These are phyloP conservation scores for Aspergillus pseudotamarii DNA, from an alignment of 2,329 filamentous ascomycete species.

Conservation along the genomic window DNA sequence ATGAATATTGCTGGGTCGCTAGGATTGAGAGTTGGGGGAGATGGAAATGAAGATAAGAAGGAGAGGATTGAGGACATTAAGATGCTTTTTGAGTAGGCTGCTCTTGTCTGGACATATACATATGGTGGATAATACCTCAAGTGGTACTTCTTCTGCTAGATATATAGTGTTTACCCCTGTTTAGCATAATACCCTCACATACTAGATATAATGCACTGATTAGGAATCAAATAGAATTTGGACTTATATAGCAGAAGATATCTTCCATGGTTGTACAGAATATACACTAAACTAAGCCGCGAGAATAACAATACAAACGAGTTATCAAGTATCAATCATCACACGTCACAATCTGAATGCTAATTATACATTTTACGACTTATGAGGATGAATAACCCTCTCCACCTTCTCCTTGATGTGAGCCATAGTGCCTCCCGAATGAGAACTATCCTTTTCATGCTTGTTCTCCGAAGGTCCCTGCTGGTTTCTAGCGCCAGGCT, in stretches of 20 bases:
- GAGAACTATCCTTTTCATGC: constrained; percentile 1
- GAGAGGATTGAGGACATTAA: constrained; percentile 93
- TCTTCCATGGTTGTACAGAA: background rate
- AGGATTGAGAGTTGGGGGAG: constrained; percentile 94
- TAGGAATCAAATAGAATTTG: background rate
- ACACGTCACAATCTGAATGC: background rate
- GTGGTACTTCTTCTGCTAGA: background rate
- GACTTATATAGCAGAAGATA: background rate
- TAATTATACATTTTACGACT: background rate
- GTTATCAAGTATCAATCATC: background rate
- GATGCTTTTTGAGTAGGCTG: constrained; percentile 66
- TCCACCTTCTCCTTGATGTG: constrained; percentile 40
- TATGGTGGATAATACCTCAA: background rate
- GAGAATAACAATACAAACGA: background rate
- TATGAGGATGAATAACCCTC: constrained; percentile 21
- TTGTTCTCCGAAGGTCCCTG: constrained; percentile 4
- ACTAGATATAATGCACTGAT: background rate
- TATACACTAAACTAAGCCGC: background rate
- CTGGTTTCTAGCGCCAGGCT: background rate
- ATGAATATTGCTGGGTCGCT: constrained; percentile 84
- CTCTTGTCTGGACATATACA: background rate
- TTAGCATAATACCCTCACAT: background rate
- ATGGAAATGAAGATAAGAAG: constrained; percentile 79
- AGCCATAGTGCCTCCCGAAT: constrained; percentile 12
- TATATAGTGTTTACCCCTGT: background rate